phyloP scores from a whole-genome alignment of 345 rosid species.

The Boechera stricta region DNA sequence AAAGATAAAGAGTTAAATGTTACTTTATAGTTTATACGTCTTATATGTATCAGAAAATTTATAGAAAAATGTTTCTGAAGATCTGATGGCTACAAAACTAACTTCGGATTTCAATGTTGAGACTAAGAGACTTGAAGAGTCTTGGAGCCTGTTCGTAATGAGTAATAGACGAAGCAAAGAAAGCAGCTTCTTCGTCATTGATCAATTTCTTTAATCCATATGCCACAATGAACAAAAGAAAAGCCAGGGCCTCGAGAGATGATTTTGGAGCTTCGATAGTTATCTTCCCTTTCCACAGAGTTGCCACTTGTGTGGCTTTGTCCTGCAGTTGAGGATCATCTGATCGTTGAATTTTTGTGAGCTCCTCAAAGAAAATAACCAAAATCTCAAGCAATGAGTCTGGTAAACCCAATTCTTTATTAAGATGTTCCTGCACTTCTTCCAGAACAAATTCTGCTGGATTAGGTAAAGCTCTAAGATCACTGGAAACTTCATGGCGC shows the following conservation, averaged over 20 bases:
- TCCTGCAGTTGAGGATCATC: slow-evolving; percentile 10
- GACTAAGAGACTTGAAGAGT: slow-evolving; percentile 23
- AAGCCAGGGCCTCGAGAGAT: slow-evolving; percentile 32
- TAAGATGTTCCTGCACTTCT: slow-evolving; percentile 6
- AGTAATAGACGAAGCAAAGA: slow-evolving; percentile 34
- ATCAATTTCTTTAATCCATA: slow-evolving; percentile 14
- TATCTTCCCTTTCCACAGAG: slow-evolving; percentile 32
- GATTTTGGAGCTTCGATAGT: slow-evolving; percentile 27
- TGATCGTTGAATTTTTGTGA: slow-evolving; percentile 18
- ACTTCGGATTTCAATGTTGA: slow-evolving; percentile 20
- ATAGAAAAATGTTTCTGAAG: neutral
- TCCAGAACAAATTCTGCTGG: slow-evolving; percentile 37
- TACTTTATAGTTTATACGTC: neutral
- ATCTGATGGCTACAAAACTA: slow-evolving; percentile 1
- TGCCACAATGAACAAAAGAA: slow-evolving; percentile 36
- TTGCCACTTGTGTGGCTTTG: slow-evolving; percentile 28
- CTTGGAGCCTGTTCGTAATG: slow-evolving; percentile 25
- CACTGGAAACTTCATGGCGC: slow-evolving; percentile 9
- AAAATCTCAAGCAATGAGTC: slow-evolving; percentile 18
- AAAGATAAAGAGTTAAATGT: neutral
- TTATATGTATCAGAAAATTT: neutral
- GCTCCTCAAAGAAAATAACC: slow-evolving; percentile 31
- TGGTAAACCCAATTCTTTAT: neutral
- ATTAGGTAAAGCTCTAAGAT: slow-evolving; percentile 21
- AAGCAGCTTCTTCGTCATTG: slow-evolving; percentile 31